Evolutionary conservation across 2,329 filamentous ascomycete genomes (phyloP).

Genomic region (Colletotrichum filicis): DNA sequence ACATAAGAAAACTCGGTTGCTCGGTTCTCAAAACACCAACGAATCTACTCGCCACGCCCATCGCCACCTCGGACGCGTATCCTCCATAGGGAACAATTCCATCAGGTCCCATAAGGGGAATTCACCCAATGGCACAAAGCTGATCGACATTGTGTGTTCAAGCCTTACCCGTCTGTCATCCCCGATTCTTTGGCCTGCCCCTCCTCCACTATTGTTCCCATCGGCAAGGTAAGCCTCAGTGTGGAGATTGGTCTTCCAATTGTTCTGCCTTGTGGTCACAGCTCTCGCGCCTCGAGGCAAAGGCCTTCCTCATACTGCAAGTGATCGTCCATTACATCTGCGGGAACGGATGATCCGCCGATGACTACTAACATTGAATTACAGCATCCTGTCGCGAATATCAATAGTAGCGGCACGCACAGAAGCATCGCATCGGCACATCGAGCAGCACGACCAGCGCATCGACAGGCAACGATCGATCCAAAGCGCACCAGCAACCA

Average conservation of each 20-base stretch:
- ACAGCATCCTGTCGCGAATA: neutral
- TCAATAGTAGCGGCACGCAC: neutral
- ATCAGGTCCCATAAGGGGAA: neutral
- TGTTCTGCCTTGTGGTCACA: neutral
- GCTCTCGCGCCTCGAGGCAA: neutral
- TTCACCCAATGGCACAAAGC: neutral
- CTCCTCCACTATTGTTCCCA: neutral
- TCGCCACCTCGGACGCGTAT: neutral
- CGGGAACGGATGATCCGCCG: neutral
- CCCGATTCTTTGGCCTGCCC: neutral
- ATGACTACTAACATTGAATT: neutral
- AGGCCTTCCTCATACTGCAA: neutral
- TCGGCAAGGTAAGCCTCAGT: neutral
- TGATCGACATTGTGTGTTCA: neutral
- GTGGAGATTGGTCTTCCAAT: neutral
- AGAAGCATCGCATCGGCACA: neutral
- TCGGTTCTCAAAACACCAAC: neutral
- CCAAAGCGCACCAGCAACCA: neutral
- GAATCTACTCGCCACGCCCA: neutral
- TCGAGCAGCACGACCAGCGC: neutral
- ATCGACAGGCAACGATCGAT: neutral
- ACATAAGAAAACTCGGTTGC: neutral
- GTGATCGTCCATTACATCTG: neutral
- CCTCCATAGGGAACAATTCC: slow-evolving; percentile 10
- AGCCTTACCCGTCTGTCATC: slow-evolving; percentile 7